These are phyloP conservation scores for Botryotinia narcissicola DNA, from an alignment of 2,329 filamentous ascomycete genomes.

Conservation along the genomic window DNA sequence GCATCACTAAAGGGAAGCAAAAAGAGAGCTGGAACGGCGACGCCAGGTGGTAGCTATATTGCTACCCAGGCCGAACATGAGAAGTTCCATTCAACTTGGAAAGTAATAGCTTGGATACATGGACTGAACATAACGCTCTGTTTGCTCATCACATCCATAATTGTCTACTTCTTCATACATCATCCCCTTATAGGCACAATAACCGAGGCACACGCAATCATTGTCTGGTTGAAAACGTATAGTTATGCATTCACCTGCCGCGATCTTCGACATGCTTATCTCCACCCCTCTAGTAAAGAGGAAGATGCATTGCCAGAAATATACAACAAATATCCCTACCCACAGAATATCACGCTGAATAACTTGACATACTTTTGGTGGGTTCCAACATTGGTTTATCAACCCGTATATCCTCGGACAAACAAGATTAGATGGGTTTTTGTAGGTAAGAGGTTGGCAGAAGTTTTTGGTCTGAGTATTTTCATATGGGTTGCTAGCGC, in stretches of 20 bases:
- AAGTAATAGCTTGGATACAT: slow-evolving; percentile 75
- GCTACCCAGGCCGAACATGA: slow-evolving; percentile 46
- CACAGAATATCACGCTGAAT: slow-evolving; percentile 79
- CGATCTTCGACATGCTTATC: slow-evolving; percentile 85
- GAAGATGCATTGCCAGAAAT: slow-evolving; percentile 73
- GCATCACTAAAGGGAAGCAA: slow-evolving; percentile 58
- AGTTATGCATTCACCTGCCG: slow-evolving; percentile 97
- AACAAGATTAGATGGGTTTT: slow-evolving; percentile 81
- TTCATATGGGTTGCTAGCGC: slow-evolving; percentile 95
- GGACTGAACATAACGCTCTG: slow-evolving; percentile 80
- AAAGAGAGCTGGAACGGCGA: slow-evolving; percentile 39
- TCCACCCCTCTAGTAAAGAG: slow-evolving; percentile 69
- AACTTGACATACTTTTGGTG: slow-evolving; percentile 98
- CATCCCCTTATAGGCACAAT: slow-evolving; percentile 92
- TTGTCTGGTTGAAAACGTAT: slow-evolving; percentile 94
- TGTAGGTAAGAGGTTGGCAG: slow-evolving; percentile 76
- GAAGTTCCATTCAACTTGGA: slow-evolving; percentile 76
- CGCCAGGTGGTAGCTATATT: slow-evolving; percentile 37
- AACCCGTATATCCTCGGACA: slow-evolving; percentile 91
- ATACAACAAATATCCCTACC: slow-evolving; percentile 83
- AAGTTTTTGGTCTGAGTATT: slow-evolving; percentile 73
- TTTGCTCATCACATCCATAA: slow-evolving; percentile 74
- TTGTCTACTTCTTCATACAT: slow-evolving; percentile 88
- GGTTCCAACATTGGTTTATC: slow-evolving; percentile 93
- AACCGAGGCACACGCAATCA: slow-evolving; percentile 85